Conservation (phyloP, 2,329 filamentous ascomycete species). For the Alternaria incomplexa region DNA sequence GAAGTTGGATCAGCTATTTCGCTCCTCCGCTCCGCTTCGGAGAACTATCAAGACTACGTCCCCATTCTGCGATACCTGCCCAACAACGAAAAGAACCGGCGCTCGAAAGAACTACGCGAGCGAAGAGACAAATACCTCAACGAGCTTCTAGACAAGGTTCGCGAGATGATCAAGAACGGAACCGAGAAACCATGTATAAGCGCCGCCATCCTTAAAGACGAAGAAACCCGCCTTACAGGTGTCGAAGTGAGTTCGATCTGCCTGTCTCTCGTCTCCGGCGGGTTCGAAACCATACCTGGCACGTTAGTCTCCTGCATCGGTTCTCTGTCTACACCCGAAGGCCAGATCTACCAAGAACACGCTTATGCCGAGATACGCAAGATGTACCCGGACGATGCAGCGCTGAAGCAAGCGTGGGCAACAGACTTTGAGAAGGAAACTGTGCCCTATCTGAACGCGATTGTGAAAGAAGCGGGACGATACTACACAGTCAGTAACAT, state of each 20-base stretch:
- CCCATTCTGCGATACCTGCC: constrained; percentile 58
- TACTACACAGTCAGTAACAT: constrained; percentile 63
- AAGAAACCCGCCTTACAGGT: constrained; percentile 60
- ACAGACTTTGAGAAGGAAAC: constrained; percentile 54
- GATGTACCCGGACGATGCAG: constrained; percentile 48
- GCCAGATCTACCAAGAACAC: constrained; percentile 59
- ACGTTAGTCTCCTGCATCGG: constrained; percentile 61
- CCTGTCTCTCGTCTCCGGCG: constrained; percentile 59
- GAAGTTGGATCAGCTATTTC: constrained; percentile 61
- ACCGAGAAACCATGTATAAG: constrained; percentile 62
- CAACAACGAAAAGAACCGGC: constrained; percentile 59
- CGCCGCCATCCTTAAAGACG: constrained; percentile 61
- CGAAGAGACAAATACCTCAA: constrained; percentile 59
- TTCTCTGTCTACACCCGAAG: constrained; percentile 56
- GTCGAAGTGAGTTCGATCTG: constrained; percentile 63
- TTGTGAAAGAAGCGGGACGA: constrained; percentile 60
- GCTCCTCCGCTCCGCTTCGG: constrained; percentile 57
- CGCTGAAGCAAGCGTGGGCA: constrained; percentile 56
- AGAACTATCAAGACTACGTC: constrained; percentile 62
- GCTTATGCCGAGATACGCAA: constrained; percentile 60
- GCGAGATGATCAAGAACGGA: constrained; percentile 58
- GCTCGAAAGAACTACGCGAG: constrained; percentile 55
- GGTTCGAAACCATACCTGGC: constrained; percentile 62
- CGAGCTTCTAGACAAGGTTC: constrained; percentile 57
- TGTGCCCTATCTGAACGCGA: constrained; percentile 56